Evolutionary conservation across 441 rosid genomes (phyloP).

Genomic region (Pelargonium citronellum): DNA sequence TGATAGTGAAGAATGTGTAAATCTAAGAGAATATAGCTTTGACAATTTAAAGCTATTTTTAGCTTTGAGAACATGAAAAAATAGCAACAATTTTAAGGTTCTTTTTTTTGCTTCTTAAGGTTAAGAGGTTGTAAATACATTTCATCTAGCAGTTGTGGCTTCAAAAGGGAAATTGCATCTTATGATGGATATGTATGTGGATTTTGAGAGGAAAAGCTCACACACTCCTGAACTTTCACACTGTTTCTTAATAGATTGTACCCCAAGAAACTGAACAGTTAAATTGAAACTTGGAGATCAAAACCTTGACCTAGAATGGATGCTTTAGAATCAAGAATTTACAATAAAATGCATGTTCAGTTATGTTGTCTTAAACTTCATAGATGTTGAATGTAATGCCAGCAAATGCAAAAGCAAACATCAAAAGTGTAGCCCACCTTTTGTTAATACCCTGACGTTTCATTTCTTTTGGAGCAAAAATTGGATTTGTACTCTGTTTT

Average conservation of each 20-base stretch:
- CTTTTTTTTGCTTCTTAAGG: background rate
- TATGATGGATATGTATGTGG: background rate
- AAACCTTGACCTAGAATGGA: background rate
- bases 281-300: too few relatives aligned
- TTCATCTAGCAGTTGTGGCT: background rate
- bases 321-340: background rate
- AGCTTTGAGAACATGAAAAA: constrained; percentile 12
- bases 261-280: too few relatives aligned
- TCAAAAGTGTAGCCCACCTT: too few relatives aligned
- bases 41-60: constrained; percentile 14
- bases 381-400: background rate
- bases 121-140: background rate
- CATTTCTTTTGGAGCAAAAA: too few relatives aligned
- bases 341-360: background rate
- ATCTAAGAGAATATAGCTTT: constrained; percentile 1
- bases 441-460: too few relatives aligned
- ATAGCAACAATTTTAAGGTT: constrained; percentile 7
- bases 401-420: background rate
- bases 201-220: background rate
- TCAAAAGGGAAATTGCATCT: background rate
- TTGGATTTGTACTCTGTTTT: too few relatives aligned
- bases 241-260: too few relatives aligned
- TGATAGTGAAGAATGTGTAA: constrained; percentile 11
- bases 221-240: too few relatives aligned
- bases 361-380: background rate